These are phyloP conservation scores for Ophiocordyceps camponoti-leonardi DNA, from an alignment of 2,329 filamentous ascomycete genomes.

Conservation along the genomic window DNA sequence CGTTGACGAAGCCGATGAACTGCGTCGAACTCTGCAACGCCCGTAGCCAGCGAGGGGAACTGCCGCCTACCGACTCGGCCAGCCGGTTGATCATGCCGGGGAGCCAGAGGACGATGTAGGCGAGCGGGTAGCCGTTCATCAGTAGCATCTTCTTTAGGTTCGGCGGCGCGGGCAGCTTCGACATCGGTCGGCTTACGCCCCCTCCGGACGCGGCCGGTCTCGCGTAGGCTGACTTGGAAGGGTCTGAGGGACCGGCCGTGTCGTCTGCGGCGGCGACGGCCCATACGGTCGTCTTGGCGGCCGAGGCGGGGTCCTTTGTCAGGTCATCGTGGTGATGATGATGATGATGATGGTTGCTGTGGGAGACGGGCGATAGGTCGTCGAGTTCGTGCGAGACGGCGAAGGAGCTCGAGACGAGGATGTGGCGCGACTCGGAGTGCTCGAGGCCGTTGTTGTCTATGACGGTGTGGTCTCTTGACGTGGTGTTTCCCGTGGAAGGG, in stretches of 20 bases:
- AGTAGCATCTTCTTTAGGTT: conserved; percentile 15
- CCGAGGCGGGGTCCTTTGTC: neutral
- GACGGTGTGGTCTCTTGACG: neutral
- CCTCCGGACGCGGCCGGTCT: neutral
- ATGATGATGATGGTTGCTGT: too few relatives aligned
- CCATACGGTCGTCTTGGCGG: neutral
- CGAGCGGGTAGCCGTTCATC: conserved; percentile 19
- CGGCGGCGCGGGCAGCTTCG: conserved; percentile 3
- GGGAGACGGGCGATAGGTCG: neutral
- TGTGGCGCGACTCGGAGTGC: conserved; percentile 1
- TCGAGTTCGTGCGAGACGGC: conserved; percentile 1
- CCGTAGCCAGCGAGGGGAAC: conserved; percentile 6
- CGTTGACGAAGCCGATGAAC: conserved; percentile 19
- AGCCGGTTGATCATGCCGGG: conserved; percentile 18
- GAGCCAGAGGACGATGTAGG: conserved; percentile 20
- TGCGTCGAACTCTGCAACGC: conserved; percentile 18
- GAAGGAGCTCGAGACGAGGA: conserved; percentile 1
- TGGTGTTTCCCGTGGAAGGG: conserved; percentile 1
- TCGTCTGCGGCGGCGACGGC: neutral
- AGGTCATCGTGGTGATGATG: neutral
- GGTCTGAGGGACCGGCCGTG: neutral
- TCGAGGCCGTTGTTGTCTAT: neutral
- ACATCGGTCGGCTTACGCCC: neutral
- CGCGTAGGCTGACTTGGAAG: neutral
- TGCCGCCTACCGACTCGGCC: conserved; percentile 10